A percentile compares a stretch with the other conserved stretches of the same genome.
Evolutionary conservation across 352 stramenopile genomes (phyloP).

Genomic region (Pythium dissimile): DNA sequence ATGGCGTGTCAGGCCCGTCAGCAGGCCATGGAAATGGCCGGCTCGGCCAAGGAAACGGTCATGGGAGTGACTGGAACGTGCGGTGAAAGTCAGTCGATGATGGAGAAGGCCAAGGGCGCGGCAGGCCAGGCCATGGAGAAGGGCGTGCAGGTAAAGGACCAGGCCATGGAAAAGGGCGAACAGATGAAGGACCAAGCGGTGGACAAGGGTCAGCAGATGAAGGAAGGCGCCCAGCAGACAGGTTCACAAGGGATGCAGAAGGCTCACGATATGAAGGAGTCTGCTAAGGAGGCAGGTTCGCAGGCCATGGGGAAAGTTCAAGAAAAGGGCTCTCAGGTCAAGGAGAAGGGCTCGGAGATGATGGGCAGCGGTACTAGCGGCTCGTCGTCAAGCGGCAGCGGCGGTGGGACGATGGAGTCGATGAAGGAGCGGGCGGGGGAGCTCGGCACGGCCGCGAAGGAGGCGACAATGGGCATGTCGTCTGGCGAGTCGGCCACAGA

Average conservation of each 20-base stretch:
- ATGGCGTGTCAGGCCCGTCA: slow-evolving; percentile 23
- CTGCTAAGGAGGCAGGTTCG: slow-evolving; percentile 13
- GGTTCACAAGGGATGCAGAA: slow-evolving; percentile 10
- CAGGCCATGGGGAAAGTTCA: slow-evolving; percentile 8
- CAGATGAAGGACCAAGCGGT: slow-evolving; percentile 23
- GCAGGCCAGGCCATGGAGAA: slow-evolving; percentile 16
- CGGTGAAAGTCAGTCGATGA: slow-evolving; percentile 5
- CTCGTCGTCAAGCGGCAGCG: slow-evolving; percentile 1
- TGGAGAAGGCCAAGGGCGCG: slow-evolving; percentile 26
- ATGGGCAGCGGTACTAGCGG: neutral
- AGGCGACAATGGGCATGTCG: slow-evolving; percentile 25
- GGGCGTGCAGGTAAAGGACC: slow-evolving; percentile 11
- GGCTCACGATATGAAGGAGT: slow-evolving; percentile 6
- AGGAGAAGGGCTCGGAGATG: slow-evolving; percentile 12
- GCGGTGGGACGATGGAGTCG: slow-evolving; percentile 3
- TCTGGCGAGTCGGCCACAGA: slow-evolving; percentile 25
- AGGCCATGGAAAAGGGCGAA: slow-evolving; percentile 21
- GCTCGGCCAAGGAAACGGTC: slow-evolving; percentile 28
- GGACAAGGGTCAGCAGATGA: slow-evolving; percentile 12
- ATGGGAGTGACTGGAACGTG: slow-evolving; percentile 11
- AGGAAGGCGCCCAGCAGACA: slow-evolving; percentile 14
- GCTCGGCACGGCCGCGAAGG: slow-evolving; percentile 17
- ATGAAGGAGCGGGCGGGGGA: slow-evolving; percentile 18
- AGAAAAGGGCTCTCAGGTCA: slow-evolving; percentile 1
- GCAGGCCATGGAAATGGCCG: slow-evolving; percentile 20